phyloP scores from a whole-genome alignment of 331 rosid genomes.

The Phaseolus coccineus region DNA sequence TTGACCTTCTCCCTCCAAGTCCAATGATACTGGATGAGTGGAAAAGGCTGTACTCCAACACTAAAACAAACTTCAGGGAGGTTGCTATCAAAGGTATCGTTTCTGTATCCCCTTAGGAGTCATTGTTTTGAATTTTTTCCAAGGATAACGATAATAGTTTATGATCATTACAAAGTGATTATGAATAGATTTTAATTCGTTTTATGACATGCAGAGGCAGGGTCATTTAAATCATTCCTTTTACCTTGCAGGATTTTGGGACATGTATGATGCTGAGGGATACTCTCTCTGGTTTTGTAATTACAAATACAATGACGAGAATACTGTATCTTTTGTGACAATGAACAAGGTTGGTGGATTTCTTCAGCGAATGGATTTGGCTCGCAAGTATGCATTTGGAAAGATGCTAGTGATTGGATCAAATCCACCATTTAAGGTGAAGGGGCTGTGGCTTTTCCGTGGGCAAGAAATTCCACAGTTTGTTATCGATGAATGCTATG shows the following conservation, averaged over 20 bases:
- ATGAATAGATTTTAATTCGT: neutral
- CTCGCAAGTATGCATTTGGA: constrained; percentile 90
- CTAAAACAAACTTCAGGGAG: constrained; percentile 85
- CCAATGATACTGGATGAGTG: constrained; percentile 84
- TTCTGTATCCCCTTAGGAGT: neutral
- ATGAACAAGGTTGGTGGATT: constrained; percentile 85
- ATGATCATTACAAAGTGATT: neutral
- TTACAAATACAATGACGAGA: constrained; percentile 87
- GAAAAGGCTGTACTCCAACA: constrained; percentile 88
- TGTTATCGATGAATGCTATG: constrained; percentile 83
- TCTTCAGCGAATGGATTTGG: constrained; percentile 90
- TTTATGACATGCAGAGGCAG: neutral
- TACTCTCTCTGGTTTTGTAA: constrained; percentile 91
- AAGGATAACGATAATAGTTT: constrained; percentile 3
- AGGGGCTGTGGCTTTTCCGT: constrained; percentile 95
- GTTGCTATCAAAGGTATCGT: constrained; percentile 83
- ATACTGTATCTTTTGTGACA: constrained; percentile 81
- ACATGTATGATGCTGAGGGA: constrained; percentile 92
- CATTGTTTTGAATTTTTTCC: neutral
- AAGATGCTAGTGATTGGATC: constrained; percentile 89
- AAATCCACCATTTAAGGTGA: constrained; percentile 79
- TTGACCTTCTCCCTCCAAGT: constrained; percentile 85
- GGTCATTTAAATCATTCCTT: neutral
- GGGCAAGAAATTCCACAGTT: constrained; percentile 79
- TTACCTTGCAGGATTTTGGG: constrained; percentile 75